Percentiles rank a stretch among this genome's conserved stretches.
These are phyloP conservation scores for Clitopilus passeckerianus DNA, from an alignment of 768 basidiomycete species.

Conservation along the genomic window DNA sequence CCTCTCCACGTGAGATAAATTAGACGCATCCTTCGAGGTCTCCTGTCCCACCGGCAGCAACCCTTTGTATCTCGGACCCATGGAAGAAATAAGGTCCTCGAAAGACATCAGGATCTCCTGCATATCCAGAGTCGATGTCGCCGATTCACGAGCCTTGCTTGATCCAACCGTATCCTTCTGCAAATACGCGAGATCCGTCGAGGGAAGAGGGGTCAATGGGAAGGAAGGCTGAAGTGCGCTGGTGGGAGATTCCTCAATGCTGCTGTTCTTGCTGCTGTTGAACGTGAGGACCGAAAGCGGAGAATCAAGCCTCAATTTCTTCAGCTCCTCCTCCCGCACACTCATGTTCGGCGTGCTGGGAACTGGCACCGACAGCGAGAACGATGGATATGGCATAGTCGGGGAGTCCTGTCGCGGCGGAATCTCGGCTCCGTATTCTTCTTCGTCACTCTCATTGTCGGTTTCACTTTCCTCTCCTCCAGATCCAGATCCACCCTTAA, in stretches of 20 bases:
- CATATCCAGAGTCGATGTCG: background rate
- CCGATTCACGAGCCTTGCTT: background rate
- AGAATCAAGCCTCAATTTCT: background rate
- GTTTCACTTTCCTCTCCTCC: background rate
- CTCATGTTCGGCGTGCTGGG: background rate
- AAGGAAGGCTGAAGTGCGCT: background rate
- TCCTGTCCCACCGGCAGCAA: background rate
- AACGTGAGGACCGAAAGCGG: background rate
- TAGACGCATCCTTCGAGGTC: background rate
- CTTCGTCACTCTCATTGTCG: background rate
- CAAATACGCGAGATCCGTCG: background rate
- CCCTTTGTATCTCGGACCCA: constrained; percentile 7
- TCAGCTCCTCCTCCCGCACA: background rate
- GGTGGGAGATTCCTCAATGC: background rate
- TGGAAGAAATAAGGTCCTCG: constrained; percentile 11
- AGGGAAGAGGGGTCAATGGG: background rate
- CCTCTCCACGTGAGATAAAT: background rate
- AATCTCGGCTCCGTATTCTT: constrained; percentile 8
- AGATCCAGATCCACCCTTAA: background rate
- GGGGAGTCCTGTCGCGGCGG: background rate
- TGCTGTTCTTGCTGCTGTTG: background rate
- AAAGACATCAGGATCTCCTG: constrained; percentile 16
- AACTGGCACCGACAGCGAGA: constrained; percentile 4
- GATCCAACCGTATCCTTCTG: background rate
- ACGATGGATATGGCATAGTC: constrained; percentile 12